These are phyloP conservation scores for Aspergillus thermomutatus DNA, from an alignment of 2,329 filamentous ascomycete species.

Conservation along the genomic window DNA sequence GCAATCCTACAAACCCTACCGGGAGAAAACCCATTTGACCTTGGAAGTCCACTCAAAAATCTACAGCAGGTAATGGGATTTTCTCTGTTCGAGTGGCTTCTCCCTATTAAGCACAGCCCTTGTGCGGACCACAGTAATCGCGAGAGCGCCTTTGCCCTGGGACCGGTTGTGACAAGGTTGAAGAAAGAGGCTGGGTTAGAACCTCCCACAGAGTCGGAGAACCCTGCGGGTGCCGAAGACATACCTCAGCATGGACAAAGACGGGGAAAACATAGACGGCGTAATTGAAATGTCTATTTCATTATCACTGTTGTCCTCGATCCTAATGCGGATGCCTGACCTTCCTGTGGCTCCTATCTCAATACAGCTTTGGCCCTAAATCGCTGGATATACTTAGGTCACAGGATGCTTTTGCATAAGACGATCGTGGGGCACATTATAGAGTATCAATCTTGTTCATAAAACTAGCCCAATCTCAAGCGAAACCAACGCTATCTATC, in stretches of 20 bases:
- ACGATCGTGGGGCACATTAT: background rate
- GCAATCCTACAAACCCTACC: slow-evolving; percentile 71
- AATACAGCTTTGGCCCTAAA: background rate
- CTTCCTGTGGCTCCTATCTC: background rate
- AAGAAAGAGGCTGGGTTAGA: slow-evolving; percentile 45
- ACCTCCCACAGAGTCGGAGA: slow-evolving; percentile 4
- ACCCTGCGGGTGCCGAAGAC: slow-evolving; percentile 1
- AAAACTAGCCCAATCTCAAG: background rate
- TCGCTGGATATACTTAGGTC: background rate
- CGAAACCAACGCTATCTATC: background rate
- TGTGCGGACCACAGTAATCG: slow-evolving; percentile 65
- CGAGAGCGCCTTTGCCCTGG: slow-evolving; percentile 66
- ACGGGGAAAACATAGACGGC: slow-evolving; percentile 9
- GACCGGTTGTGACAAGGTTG: slow-evolving; percentile 58
- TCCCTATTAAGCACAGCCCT: slow-evolving; percentile 73
- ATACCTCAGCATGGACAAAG: slow-evolving; percentile 13
- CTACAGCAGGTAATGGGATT: slow-evolving; percentile 77
- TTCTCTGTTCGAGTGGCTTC: slow-evolving; percentile 69
- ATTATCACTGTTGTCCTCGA: background rate
- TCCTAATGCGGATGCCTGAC: background rate
- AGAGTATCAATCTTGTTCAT: background rate
- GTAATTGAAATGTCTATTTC: background rate
- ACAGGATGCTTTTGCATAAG: background rate
- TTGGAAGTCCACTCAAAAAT: slow-evolving; percentile 64
- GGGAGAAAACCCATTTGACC: slow-evolving; percentile 82